These are phyloP conservation scores for Aspergillus funiculosus DNA, from an alignment of 495 filamentous ascomycete species.

Conservation along the genomic window DNA sequence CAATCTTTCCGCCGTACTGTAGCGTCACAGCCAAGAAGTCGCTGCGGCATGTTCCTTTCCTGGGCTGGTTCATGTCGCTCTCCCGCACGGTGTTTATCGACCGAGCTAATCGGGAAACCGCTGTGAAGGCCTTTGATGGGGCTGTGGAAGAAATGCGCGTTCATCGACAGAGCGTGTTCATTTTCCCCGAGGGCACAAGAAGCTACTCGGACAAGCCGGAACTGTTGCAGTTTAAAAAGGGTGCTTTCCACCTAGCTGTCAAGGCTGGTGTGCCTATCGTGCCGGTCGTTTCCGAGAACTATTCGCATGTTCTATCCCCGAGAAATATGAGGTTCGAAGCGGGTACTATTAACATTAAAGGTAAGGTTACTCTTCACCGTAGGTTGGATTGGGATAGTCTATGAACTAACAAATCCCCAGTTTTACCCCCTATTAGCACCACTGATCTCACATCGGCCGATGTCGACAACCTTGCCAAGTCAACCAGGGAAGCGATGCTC, in stretches of 20 bases:
- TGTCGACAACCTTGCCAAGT: slow-evolving; percentile 69
- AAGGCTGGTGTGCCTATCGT: slow-evolving; percentile 92
- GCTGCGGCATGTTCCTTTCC: slow-evolving; percentile 71
- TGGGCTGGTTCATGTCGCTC: slow-evolving; percentile 95
- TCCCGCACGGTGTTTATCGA: slow-evolving; percentile 93
- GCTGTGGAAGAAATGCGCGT: slow-evolving; percentile 73
- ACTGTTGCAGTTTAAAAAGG: slow-evolving; percentile 93
- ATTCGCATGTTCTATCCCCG: slow-evolving; percentile 72
- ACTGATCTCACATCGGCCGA: slow-evolving; percentile 67
- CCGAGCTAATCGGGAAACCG: slow-evolving; percentile 69
- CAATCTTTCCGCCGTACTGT: slow-evolving; percentile 84
- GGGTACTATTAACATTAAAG: slow-evolving; percentile 75
- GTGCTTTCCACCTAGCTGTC: slow-evolving; percentile 92
- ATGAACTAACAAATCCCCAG: slow-evolving; percentile 30
- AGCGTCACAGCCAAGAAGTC: slow-evolving; percentile 89
- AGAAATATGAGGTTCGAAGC: slow-evolving; percentile 62
- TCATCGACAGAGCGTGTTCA: slow-evolving; percentile 80
- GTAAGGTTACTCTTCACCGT: slow-evolving; percentile 45
- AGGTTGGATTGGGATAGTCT: not conserved
- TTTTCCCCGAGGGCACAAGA: slow-evolving; percentile 90
- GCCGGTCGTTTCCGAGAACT: slow-evolving; percentile 78
- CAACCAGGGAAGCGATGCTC: slow-evolving; percentile 74
- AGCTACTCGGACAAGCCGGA: slow-evolving; percentile 77
- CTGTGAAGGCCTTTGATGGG: slow-evolving; percentile 77
- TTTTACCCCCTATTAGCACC: slow-evolving; percentile 84